These are phyloP conservation scores for Adansonia madagascariensis DNA, from an alignment of 441 rosid genomes.

Conservation along the genomic window DNA sequence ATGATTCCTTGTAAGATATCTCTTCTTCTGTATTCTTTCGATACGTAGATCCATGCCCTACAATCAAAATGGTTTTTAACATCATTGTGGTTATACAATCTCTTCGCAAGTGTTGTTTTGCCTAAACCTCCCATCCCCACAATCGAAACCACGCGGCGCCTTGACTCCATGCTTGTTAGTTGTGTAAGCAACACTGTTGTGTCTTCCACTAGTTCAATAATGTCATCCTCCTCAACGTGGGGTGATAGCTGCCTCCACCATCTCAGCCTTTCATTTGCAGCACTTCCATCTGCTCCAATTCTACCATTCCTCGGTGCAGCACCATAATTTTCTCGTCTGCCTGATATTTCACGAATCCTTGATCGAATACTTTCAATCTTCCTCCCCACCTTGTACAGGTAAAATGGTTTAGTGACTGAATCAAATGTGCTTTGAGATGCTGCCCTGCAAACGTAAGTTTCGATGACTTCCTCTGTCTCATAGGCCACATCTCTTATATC, in stretches of 20 bases:
- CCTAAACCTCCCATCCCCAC: slow-evolving; percentile 50
- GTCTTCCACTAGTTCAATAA: slow-evolving; percentile 41
- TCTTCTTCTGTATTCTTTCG: slow-evolving; percentile 38
- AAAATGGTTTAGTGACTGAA: slow-evolving; percentile 25
- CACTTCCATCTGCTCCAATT: background rate
- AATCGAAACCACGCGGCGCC: slow-evolving; percentile 32
- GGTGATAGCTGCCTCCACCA: slow-evolving; percentile 37
- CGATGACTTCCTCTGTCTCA: slow-evolving; percentile 42
- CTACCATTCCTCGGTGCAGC: slow-evolving; percentile 1
- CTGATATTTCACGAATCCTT: slow-evolving; percentile 12
- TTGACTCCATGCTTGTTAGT: slow-evolving; percentile 28
- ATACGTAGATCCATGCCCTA: slow-evolving; percentile 44
- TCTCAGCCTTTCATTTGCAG: slow-evolving; percentile 23
- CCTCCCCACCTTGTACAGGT: slow-evolving; percentile 18
- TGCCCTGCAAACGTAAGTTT: slow-evolving; percentile 20
- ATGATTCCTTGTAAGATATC: slow-evolving; percentile 40
- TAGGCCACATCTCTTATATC: slow-evolving; percentile 40
- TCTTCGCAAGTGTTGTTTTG: slow-evolving; percentile 45
- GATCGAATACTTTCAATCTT: slow-evolving; percentile 16
- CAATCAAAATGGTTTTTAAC: slow-evolving; percentile 37
- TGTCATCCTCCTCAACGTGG: slow-evolving; percentile 36
- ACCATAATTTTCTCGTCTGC: slow-evolving; percentile 5
- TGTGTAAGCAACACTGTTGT: slow-evolving; percentile 31
- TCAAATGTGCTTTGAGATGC: background rate
- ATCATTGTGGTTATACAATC: slow-evolving; percentile 32